Conservation (phyloP, 225 moss, liverwort and hornwort genomes). For the Sphagnum tenellum region DNA sequence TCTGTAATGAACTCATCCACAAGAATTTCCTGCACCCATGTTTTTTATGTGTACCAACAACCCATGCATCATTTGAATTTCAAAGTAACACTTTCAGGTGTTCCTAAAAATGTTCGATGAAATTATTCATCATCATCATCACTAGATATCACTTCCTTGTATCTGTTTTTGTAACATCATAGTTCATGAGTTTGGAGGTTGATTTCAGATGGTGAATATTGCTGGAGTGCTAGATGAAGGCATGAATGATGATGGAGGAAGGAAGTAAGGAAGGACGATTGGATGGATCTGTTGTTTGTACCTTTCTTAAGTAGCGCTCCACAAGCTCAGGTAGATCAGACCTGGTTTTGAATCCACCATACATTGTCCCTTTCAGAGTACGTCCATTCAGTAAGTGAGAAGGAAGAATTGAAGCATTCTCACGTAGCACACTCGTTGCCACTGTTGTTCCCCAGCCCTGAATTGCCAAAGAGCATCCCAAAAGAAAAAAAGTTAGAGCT, state of each 20-base stretch:
- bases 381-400: conserved; percentile 45
- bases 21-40: conserved; percentile 41
- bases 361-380: conserved; percentile 50
- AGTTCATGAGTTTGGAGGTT: too few relatives aligned
- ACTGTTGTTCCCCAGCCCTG: conserved; percentile 76
- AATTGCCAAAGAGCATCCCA: background rate
- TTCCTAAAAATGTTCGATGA: too few relatives aligned
- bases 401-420: conserved; percentile 37
- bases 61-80: background rate
- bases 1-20: conserved; percentile 63
- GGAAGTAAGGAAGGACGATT: background rate
- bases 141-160: too few relatives aligned
- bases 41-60: background rate
- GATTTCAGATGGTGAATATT: too few relatives aligned
- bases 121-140: too few relatives aligned
- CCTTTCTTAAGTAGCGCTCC: conserved; percentile 68
- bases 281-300: conserved; percentile 10
- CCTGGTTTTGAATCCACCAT: conserved; percentile 70
- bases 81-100: too few relatives aligned
- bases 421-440: conserved; percentile 47
- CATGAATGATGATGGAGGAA: background rate
- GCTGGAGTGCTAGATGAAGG: too few relatives aligned
- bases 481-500: too few relatives aligned
- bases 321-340: conserved; percentile 71
- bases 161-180: too few relatives aligned